Conservation (phyloP, 2,329 filamentous ascomycete genomes). For the Diaporthe sp. region DNA sequence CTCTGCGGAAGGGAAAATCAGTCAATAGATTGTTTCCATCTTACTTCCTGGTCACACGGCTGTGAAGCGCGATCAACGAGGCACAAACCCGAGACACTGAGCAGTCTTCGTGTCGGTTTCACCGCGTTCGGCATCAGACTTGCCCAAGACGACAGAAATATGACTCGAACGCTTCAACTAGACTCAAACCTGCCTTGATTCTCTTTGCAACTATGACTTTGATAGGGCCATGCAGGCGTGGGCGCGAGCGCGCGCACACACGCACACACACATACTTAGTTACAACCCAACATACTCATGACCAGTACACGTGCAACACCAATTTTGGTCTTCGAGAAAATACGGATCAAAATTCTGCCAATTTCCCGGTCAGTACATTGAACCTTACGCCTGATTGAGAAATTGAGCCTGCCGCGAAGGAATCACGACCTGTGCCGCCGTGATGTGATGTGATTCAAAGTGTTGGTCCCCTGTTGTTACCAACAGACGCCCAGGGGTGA, state of each 20-base stretch:
- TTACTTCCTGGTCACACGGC: constrained; percentile 32
- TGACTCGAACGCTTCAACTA: constrained; percentile 14
- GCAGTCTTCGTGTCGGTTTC: constrained; percentile 24
- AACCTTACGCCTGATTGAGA: constrained; percentile 3
- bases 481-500: constrained; percentile 25
- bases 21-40: constrained; percentile 35
- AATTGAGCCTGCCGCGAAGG: constrained; percentile 1
- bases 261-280: background rate
- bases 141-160: constrained; percentile 5
- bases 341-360: constrained; percentile 13
- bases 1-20: constrained; percentile 19
- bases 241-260: background rate
- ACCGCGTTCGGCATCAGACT: constrained; percentile 8
- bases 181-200: constrained; percentile 17
- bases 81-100: constrained; percentile 30
- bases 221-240: constrained; percentile 18
- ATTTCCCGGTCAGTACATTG: background rate
- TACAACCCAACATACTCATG: constrained; percentile 1
- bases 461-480: constrained; percentile 27
- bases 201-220: background rate
- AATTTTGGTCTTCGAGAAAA: background rate
- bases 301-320: background rate
- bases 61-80: constrained; percentile 29
- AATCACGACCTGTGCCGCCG: constrained; percentile 20
- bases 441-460: constrained; percentile 30